phyloP scores from a whole-genome alignment of 192 early-diverging fungal genomes.

The Backusella macrospora region DNA sequence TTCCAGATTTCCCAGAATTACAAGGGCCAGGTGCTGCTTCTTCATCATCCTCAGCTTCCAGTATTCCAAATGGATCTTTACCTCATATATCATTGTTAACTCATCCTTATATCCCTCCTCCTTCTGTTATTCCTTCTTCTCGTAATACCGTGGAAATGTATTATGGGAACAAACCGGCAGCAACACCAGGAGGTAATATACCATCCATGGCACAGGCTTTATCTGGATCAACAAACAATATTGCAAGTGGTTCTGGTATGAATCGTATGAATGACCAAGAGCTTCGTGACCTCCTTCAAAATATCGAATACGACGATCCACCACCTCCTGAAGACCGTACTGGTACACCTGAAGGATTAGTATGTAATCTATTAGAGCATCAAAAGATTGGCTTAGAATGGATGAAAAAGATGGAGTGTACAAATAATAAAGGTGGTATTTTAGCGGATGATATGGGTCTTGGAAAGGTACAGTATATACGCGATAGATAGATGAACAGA shows the following conservation, averaged over 20 bases:
- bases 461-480: conserved; percentile 50
- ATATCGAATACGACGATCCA: conserved; percentile 35
- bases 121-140: too few species aligned
- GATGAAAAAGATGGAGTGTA: conserved; percentile 59
- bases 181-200: neutral
- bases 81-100: too few species aligned
- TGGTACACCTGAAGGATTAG: conserved; percentile 53
- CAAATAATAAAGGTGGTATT: conserved; percentile 54
- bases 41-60: too few species aligned
- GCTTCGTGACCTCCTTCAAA: conserved; percentile 41
- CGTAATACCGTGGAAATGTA: too few species aligned
- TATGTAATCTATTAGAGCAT: conserved; percentile 51
- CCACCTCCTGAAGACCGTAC: conserved; percentile 43
- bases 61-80: too few species aligned
- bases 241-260: neutral
- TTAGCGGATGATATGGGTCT: conserved; percentile 73
- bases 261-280: conserved; percentile 13
- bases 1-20: neutral
- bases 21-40: too few species aligned
- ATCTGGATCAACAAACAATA: neutral
- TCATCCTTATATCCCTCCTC: too few species aligned
- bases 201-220: neutral
- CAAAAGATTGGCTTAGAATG: conserved; percentile 64
- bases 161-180: neutral
- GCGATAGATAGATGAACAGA: neutral